phyloP scores from a whole-genome alignment of 768 basidiomycete species.

The Strobilomyces dryophilus region DNA sequence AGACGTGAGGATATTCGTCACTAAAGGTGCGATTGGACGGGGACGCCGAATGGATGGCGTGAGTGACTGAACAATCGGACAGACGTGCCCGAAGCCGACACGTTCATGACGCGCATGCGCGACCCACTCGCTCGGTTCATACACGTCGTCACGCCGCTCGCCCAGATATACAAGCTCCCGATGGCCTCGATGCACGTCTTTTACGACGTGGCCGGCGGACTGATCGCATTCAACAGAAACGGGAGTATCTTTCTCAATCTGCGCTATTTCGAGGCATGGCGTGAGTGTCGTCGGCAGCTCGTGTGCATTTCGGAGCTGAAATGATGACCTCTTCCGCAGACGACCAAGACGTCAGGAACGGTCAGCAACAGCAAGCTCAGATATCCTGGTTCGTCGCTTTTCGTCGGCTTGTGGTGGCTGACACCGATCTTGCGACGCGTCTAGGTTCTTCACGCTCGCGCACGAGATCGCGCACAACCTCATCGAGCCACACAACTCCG shows the following conservation, averaged over 20 bases:
- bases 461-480: conserved; percentile 1
- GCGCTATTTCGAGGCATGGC: background rate
- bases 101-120: conserved; percentile 50
- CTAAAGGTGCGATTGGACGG: conserved; percentile 44
- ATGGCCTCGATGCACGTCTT: conserved; percentile 79
- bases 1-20: conserved; percentile 56
- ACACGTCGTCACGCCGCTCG: conserved; percentile 60
- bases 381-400: background rate
- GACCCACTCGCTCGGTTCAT: conserved; percentile 69
- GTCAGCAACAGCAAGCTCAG: background rate
- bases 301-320: background rate
- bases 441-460: background rate
- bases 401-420: background rate
- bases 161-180: conserved; percentile 70
- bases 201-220: conserved; percentile 56
- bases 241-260: background rate
- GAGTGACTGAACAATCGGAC: conserved; percentile 1
- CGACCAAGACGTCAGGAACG: background rate
- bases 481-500: background rate
- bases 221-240: background rate
- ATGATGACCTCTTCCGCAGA: background rate
- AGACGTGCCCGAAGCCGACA: conserved; percentile 56
- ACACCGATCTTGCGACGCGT: background rate
- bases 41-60: background rate
- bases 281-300: background rate